Evolutionary conservation across 179 eudicot genomes (phyloP), one percentile per base, ranked within the genome.

Genomic region (Silene coronaria): DNA sequence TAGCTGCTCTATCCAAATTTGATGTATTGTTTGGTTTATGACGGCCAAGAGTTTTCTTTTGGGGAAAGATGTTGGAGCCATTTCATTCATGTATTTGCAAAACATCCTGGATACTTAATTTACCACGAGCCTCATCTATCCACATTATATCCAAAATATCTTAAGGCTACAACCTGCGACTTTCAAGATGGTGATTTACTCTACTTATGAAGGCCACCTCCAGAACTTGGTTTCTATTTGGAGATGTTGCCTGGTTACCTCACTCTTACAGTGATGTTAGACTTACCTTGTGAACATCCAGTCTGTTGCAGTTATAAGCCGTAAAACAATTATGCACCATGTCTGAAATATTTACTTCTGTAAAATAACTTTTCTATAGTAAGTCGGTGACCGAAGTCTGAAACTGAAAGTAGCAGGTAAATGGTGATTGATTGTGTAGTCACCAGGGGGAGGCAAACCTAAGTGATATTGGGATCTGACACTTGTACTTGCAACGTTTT

Each of bases 171-270:
- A 34, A 65, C 24, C 11, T 36, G 45, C 45, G 9, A 36, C n/a
- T 12, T 32, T 42, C 48, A 66, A 66, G 70, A 66, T n/a, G 62
- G 23, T 58, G 62, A 58, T 1, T n/a, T 58, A 58, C 62, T 58
- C 62, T 58, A 58, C 62, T 58, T 58, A n/a, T 58, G 22, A 19
- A 7, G 62, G n/a, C 23, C 62, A 58, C 62, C 6, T 58, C 9
- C 23, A 6, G 6, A n/a, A 58, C 23, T 58, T 58, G 62, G 21
- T 17, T 36, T 6, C 45, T 36, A 36, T 36, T 3, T 36, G 7
- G 45, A 36, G 16, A 67, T n/a, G 27, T 8, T 67, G 12, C 14
- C 51, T 17, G 26, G 21, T 22, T 64, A 14, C 69, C 22, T 64
- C 69, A 28, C 22, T 19, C 22, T 28, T 14, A 30, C 42, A 28